phyloP scores from a whole-genome alignment of 768 basidiomycete genomes.

The Podaxis pistillaris region DNA sequence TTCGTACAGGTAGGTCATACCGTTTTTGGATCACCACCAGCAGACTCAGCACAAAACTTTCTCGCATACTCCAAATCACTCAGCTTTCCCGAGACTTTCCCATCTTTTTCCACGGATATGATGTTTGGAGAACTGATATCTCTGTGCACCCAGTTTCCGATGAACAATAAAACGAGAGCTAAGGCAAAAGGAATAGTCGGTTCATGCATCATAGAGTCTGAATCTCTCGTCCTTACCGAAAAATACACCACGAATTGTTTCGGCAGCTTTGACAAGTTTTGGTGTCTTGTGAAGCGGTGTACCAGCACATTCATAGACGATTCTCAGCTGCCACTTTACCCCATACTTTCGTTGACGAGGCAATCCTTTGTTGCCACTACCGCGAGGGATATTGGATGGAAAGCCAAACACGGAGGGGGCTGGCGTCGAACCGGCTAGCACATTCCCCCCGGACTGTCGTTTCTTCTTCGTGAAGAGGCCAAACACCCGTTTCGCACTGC shows the following conservation, averaged over 20 bases:
- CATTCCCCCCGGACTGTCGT: too few species aligned
- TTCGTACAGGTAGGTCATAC: neutral
- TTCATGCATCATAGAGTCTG: neutral
- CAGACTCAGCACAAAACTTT: neutral
- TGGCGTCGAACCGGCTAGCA: neutral
- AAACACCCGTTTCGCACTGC: too few species aligned
- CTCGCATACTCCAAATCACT: slow-evolving; percentile 13
- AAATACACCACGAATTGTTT: neutral
- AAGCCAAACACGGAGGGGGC: neutral
- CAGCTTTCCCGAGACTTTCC: neutral
- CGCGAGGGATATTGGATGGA: neutral
- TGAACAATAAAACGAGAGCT: slow-evolving; percentile 11
- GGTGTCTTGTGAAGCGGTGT: neutral
- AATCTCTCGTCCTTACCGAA: neutral
- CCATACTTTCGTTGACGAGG: neutral
- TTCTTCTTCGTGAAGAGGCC: too few species aligned
- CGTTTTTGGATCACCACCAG: neutral
- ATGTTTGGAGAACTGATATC: slow-evolving; percentile 14
- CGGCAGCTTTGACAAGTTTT: neutral
- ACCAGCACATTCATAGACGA: neutral
- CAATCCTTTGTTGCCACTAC: neutral
- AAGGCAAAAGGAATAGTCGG: neutral
- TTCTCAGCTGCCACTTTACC: neutral
- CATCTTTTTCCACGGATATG: neutral
- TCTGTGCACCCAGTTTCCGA: slow-evolving; percentile 11